Evolutionary conservation across 805 yeast genomes (phyloP), one percentile per base, ranked within the genome.

Genomic region (Gaillardinia entomophila): DNA sequence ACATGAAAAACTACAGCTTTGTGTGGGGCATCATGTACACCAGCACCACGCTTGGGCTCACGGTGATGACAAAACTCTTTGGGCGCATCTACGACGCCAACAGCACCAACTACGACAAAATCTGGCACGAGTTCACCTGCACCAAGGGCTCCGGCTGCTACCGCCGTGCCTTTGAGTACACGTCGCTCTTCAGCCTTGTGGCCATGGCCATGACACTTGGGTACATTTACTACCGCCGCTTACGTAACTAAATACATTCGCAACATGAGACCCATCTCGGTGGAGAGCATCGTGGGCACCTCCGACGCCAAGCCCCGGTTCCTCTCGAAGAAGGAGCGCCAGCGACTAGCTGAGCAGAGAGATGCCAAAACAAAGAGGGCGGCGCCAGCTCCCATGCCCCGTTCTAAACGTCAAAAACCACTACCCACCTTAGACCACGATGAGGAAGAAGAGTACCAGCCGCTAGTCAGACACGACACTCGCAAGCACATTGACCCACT

Each of bases 391-490:
- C n/a, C n/a, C n/a, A n/a, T n/a, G n/a, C n/a, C n/a, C n/a, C n/a
- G n/a, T n/a, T n/a, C n/a, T n/a, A n/a, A n/a, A n/a, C n/a, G n/a
- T n/a, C n/a, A n/a, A n/a, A n/a, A n/a, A n/a, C n/a, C n/a, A n/a
- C 13, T n/a, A 6, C 12, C 25, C 25, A n/a, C n/a, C n/a, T n/a
- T n/a, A n/a, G 22, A 19, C 10, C 16, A 24, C 24, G 62, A 57
- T 1, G 62, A 64, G 0, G 92, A 83, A 11, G 95, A 86, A 49
- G 57, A 57, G 1, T 66, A 61, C 34, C 60, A 60, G 31, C 77
- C 80, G 0, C 51, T 69, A 13, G 62, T 59, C 11, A 47, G 41
- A 4, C 37, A 48, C 12, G 33, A 53, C 3, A 28, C 42, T 7
- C 22, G 18, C 18, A 29, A 26, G 27, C 29, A 12, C 34, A 34